Conservation (phyloP, 1,284 basidiomycete genomes). For the Boletus smithii region DNA sequence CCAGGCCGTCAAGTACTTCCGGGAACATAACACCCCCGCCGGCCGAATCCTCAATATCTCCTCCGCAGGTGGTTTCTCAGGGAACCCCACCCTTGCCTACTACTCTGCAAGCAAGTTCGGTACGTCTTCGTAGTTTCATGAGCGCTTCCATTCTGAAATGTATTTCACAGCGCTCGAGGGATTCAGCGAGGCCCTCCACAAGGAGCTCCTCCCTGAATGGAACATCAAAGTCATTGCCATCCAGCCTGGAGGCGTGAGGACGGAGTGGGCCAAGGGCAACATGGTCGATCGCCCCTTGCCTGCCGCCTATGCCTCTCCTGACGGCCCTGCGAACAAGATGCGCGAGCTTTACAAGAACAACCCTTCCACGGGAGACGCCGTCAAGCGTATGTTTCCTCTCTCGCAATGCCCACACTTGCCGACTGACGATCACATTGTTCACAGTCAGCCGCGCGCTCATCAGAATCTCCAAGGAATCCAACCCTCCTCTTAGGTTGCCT, state of each 20-base stretch:
- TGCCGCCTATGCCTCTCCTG: slow-evolving; percentile 12
- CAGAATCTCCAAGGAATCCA: slow-evolving; percentile 15
- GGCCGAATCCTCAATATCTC: slow-evolving; percentile 28
- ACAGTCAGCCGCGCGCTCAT: slow-evolving; percentile 21
- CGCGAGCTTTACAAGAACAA: slow-evolving; percentile 9
- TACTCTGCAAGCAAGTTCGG: slow-evolving; percentile 28
- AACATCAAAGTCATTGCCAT: slow-evolving; percentile 23
- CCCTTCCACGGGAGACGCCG: slow-evolving; percentile 1
- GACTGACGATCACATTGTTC: background rate
- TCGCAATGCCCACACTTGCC: background rate
- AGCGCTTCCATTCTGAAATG: background rate
- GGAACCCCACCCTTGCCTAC: slow-evolving; percentile 18
- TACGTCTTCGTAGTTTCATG: background rate
- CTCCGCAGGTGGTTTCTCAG: slow-evolving; percentile 20
- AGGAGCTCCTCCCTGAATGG: slow-evolving; percentile 25
- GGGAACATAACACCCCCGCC: slow-evolving; percentile 17
- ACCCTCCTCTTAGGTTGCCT: slow-evolving; percentile 24
- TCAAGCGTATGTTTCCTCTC: slow-evolving; percentile 12
- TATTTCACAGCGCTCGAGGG: slow-evolving; percentile 21
- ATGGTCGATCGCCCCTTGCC: slow-evolving; percentile 20
- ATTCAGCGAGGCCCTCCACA: slow-evolving; percentile 22
- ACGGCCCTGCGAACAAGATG: slow-evolving; percentile 20
- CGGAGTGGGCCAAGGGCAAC: slow-evolving; percentile 23
- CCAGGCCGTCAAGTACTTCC: slow-evolving; percentile 26
- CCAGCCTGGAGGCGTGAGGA: slow-evolving; percentile 25